A percentile compares a stretch with the other conserved stretches of the same genome.
These are phyloP conservation scores for Trichophyton verrucosum DNA, from an alignment of 2,329 filamentous ascomycete genomes.

Conservation along the genomic window DNA sequence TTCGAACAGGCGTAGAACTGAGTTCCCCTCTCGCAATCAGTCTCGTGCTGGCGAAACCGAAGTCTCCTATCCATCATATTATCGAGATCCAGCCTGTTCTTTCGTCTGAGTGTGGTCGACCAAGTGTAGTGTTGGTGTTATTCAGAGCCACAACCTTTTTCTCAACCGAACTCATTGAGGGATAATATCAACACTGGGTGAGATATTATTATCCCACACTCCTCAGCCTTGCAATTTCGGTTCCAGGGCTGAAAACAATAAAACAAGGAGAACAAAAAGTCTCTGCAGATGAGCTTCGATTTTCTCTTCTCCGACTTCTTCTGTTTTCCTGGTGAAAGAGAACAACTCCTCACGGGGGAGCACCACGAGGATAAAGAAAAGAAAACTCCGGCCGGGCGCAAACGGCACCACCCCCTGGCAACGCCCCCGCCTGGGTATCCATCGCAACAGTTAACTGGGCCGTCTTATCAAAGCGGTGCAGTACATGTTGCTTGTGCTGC, in stretches of 20 bases:
- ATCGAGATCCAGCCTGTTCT: neutral
- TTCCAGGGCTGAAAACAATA: neutral
- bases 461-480: neutral
- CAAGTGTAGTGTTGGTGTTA: neutral
- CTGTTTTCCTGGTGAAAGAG: neutral
- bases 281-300: neutral
- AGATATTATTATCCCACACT: neutral
- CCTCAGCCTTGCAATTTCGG: neutral
- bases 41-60: neutral
- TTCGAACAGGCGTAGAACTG: constrained; percentile 10
- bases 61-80: neutral
- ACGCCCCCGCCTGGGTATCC: neutral
- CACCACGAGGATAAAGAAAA: neutral
- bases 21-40: neutral
- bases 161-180: neutral
- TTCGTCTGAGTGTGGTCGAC: neutral
- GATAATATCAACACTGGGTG: neutral
- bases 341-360: neutral
- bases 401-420: neutral
- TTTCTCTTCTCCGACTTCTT: neutral
- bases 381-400: neutral
- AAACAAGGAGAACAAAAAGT: neutral
- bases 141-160: neutral
- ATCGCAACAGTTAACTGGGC: neutral
- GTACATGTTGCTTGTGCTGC: neutral